These are phyloP conservation scores for Lecanicillium sp. DNA, from an alignment of 2,329 filamentous ascomycete species.

Conservation along the genomic window DNA sequence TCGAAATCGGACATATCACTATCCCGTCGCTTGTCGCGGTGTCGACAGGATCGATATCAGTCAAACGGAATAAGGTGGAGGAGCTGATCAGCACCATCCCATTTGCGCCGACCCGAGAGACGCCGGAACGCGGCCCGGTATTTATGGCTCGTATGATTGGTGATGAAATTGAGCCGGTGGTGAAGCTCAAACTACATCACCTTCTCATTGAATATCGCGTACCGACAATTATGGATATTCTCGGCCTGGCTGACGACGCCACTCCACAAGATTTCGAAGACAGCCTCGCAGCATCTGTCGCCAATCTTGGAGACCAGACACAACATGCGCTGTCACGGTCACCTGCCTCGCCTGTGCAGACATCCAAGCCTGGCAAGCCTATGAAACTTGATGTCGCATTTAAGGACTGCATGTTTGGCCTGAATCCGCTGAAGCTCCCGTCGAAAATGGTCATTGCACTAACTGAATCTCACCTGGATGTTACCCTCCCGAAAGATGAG, in stretches of 20 bases:
- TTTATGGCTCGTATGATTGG: constrained; percentile 86
- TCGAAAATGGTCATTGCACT: constrained; percentile 76
- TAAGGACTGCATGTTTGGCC: constrained; percentile 71
- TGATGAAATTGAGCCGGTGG: constrained; percentile 85
- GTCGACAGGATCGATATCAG: constrained; percentile 55
- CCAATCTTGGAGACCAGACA: constrained; percentile 61
- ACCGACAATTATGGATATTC: constrained; percentile 69
- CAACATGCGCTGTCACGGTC: constrained; percentile 36
- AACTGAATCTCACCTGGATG: constrained; percentile 67
- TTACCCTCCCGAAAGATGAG: constrained; percentile 56
- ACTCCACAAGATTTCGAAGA: constrained; percentile 67
- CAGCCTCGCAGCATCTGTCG: constrained; percentile 71
- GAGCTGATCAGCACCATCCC: constrained; percentile 56
- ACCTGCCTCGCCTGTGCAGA: constrained; percentile 16
- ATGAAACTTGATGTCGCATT: constrained; percentile 68
- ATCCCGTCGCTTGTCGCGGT: constrained; percentile 76
- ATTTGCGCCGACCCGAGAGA: constrained; percentile 19
- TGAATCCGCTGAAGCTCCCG: constrained; percentile 69
- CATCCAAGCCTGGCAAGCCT: constrained; percentile 38
- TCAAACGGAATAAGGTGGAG: constrained; percentile 60
- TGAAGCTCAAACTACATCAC: constrained; percentile 83
- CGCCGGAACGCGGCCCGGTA: constrained; percentile 35
- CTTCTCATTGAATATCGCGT: constrained; percentile 84
- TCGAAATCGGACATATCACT: constrained; percentile 74
- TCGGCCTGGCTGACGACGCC: constrained; percentile 60